Percentiles rank a stretch among this genome's conserved stretches.
phyloP scores from a whole-genome alignment of 179 eudicot genomes.

The Patellifolia procumbens region DNA sequence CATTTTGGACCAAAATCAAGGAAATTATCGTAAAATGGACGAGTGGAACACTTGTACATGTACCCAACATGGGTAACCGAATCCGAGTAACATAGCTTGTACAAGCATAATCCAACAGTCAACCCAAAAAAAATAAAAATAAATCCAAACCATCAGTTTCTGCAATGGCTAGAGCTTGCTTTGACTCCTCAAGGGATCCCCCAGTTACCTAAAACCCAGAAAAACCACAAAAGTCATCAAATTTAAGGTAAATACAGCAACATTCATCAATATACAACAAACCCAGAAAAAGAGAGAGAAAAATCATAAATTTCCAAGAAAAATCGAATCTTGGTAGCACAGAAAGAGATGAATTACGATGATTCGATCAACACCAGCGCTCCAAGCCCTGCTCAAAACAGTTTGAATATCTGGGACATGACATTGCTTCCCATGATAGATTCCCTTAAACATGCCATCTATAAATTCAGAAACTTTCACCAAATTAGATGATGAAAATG shows the following conservation, averaged over 20 bases:
- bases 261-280: constrained; percentile 1
- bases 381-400: constrained; percentile 90
- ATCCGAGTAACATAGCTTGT: too few species aligned
- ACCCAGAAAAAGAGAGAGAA: neutral
- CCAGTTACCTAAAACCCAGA: constrained; percentile 75
- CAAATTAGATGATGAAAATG: neutral
- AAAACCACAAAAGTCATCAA: neutral
- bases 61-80: too few species aligned
- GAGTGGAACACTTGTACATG: too few species aligned
- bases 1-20: too few species aligned
- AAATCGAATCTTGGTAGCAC: neutral
- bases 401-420: constrained; percentile 77
- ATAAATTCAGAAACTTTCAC: constrained; percentile 15
- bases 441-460: constrained; percentile 95
- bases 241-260: neutral
- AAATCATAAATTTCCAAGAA: neutral
- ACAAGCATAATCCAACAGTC: neutral
- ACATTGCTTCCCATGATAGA: constrained; percentile 85
- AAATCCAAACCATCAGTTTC: constrained; percentile 84
- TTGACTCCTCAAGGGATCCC: constrained; percentile 94
- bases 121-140: neutral
- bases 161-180: constrained; percentile 93
- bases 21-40: too few species aligned
- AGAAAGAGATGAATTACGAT: constrained; percentile 42
- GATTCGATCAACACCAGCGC: constrained; percentile 85